These are phyloP conservation scores for Rosellinia necatrix DNA, from an alignment of 2,329 filamentous ascomycete species.

Conservation along the genomic window DNA sequence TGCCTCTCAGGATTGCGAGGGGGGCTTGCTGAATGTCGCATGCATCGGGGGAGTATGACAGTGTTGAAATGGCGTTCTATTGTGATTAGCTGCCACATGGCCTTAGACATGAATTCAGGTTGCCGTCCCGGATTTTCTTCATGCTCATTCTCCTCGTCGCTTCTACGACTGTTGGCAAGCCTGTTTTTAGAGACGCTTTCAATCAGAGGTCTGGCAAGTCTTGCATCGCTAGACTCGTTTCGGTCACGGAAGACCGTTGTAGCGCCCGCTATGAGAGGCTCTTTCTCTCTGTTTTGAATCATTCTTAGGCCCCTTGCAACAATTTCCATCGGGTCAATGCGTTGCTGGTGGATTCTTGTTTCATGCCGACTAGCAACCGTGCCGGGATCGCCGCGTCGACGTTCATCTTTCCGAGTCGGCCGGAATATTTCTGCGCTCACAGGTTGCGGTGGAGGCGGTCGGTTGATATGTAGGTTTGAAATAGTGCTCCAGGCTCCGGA, in stretches of 20 bases:
- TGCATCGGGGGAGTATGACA: not conserved
- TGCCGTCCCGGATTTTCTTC: too few species aligned
- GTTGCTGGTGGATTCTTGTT: not conserved
- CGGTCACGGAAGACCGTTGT: too few species aligned
- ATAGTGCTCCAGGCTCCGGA: conserved; percentile 4
- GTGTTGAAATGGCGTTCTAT: not conserved
- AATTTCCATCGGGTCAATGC: not conserved
- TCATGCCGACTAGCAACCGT: not conserved
- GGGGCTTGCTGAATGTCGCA: not conserved
- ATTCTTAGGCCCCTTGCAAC: too few species aligned
- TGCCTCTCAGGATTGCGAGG: not conserved
- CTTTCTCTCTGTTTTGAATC: too few species aligned
- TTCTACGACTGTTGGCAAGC: too few species aligned
- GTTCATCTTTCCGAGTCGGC: not conserved
- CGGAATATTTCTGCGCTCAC: not conserved
- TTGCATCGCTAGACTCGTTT: too few species aligned
- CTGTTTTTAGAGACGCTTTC: too few species aligned
- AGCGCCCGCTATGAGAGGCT: too few species aligned
- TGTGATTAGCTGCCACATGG: not conserved
- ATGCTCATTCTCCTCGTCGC: too few species aligned
- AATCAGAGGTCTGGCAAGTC: too few species aligned
- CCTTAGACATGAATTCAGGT: too few species aligned
- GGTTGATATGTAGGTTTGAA: too few species aligned
- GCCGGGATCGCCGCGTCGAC: not conserved
- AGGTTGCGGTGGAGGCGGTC: not conserved